Conservation (phyloP, 2,329 filamentous ascomycete species). For the Venturia asperata region DNA sequence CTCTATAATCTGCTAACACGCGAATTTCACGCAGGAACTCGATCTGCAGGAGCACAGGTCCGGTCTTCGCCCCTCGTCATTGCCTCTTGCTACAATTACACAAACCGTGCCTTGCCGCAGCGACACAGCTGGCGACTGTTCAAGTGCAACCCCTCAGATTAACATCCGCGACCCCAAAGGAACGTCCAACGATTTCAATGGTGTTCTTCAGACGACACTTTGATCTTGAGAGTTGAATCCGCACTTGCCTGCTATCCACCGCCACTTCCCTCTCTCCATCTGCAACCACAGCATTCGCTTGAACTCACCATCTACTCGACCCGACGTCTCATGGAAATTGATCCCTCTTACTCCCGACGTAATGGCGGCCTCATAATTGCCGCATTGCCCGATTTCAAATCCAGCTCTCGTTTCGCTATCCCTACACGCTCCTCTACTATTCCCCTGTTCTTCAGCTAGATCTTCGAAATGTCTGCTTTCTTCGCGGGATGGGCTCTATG, state of each 20-base stretch:
- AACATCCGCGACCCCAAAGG: neutral
- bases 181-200: neutral
- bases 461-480: conserved; percentile 29
- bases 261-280: conserved; percentile 5
- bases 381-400: neutral
- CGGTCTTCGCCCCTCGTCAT: neutral
- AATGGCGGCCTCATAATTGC: neutral
- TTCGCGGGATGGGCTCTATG: conserved; percentile 63
- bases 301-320: conserved; percentile 7
- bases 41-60: neutral
- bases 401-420: conserved; percentile 16
- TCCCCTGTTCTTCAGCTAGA: conserved; percentile 22
- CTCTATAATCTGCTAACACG: neutral
- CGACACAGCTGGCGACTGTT: neutral
- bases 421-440: conserved; percentile 18
- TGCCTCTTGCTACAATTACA: neutral
- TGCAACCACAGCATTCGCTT: conserved; percentile 12
- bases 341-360: neutral
- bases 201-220: neutral
- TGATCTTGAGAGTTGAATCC: neutral
- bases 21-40: neutral
- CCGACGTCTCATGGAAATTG: conserved; percentile 2
- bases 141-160: neutral
- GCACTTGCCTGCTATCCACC: conserved; percentile 1
- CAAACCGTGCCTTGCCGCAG: neutral